Base-by-base conservation (phyloP, 73 alveolate species). In the Urostyla sp. region DNA sequence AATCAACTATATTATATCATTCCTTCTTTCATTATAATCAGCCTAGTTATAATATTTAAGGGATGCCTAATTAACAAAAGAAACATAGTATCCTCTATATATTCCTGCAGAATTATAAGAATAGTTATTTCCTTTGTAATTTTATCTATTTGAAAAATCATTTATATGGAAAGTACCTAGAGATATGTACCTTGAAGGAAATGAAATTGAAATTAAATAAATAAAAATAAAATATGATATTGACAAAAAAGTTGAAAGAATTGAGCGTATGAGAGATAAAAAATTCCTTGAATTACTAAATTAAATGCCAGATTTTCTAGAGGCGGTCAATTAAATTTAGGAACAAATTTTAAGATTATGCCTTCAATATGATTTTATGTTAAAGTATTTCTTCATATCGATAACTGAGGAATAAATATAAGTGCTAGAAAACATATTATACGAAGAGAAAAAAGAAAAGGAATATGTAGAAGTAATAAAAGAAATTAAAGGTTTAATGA, bases 251-350 rank as follows among this genome's bases (percentile, higher is more conserved):
- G 32, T 26, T 36, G 37, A 18, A 27, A 5, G 26, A 16, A 32
- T 32, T 8, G 24, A 8, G 60, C 7, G 5, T 26, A 49, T 16
- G 24, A 49, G 38, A 48, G 84, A 69, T 38, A 52, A 69, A 10
- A 1, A 55, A 24, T 69, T 69, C 72, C 16, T 69, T 1, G 26
- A 48, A 50, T 16, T 45, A 16, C 45, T 69, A 1, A 6, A 69
- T n/a, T 53, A 69, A 49, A 37, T 69, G 4, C 84, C 84, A 40
- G 84, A 69, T n/a, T 69, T 69, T 38, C 40, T 69, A 7, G 16
- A 13, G 10, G 50, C 84, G 24, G 23, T 69, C 32, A 43, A 45
- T 48, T 53, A 43, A 10, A 50, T 20, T 28, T 38, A 69, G 38
- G 28, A 40, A 48, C 32, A 21, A 2, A 69, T 69, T 4, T 55